These are phyloP conservation scores for Metarhizium sp. DNA, from an alignment of 2,329 filamentous ascomycete genomes.

Conservation along the genomic window DNA sequence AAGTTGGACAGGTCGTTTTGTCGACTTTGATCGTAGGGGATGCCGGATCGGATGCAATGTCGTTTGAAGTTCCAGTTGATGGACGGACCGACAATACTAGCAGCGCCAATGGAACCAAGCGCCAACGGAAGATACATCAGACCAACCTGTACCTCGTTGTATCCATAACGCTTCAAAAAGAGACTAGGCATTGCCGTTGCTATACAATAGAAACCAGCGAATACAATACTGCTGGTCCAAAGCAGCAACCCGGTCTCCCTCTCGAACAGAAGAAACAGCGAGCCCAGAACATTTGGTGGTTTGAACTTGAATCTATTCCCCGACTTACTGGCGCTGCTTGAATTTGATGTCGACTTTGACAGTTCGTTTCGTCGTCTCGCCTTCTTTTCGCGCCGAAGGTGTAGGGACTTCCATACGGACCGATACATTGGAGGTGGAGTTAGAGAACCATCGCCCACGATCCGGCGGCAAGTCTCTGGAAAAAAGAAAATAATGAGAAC, in stretches of 20 bases:
- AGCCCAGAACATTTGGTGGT: slow-evolving; percentile 30
- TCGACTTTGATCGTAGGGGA: slow-evolving; percentile 43
- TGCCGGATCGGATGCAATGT: slow-evolving; percentile 42
- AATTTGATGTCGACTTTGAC: background rate
- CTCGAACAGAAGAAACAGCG: slow-evolving; percentile 30
- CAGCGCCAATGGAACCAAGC: slow-evolving; percentile 36
- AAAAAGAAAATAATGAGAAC: slow-evolving; percentile 37
- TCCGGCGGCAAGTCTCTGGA: slow-evolving; percentile 40
- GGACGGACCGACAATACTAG: slow-evolving; percentile 38
- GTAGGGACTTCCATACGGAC: slow-evolving; percentile 22
- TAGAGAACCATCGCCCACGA: slow-evolving; percentile 44
- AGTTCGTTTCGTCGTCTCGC: background rate
- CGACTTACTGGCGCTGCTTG: slow-evolving; percentile 8
- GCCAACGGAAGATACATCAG: slow-evolving; percentile 44
- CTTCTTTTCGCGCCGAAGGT: slow-evolving; percentile 9
- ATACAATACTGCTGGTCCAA: slow-evolving; percentile 32
- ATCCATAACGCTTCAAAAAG: slow-evolving; percentile 45
- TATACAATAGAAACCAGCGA: slow-evolving; percentile 41
- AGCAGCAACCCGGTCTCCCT: slow-evolving; percentile 35
- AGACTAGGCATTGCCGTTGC: slow-evolving; percentile 33
- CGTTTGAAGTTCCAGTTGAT: slow-evolving; percentile 62
- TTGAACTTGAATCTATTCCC: slow-evolving; percentile 25
- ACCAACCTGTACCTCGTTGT: slow-evolving; percentile 45
- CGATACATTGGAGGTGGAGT: slow-evolving; percentile 27
- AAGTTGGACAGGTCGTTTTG: slow-evolving; percentile 39